Conservation (phyloP, 2,329 filamentous ascomycete genomes). For the Aspergillus awamori region DNA sequence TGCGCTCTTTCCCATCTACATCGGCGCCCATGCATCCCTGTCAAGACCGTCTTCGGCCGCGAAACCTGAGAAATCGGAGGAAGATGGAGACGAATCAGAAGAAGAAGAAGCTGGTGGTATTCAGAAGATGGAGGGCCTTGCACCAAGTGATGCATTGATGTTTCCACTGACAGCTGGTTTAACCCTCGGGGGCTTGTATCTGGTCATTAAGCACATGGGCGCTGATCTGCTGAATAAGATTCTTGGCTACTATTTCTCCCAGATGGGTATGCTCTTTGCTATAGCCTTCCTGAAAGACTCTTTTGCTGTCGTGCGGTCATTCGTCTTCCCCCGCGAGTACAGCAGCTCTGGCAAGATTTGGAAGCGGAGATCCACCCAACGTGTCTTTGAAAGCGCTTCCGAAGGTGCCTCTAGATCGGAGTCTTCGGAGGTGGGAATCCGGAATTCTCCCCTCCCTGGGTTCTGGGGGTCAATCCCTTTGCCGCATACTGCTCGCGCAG, state of each 20-base stretch:
- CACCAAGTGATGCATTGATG: slow-evolving; percentile 77
- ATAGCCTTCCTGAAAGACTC: slow-evolving; percentile 73
- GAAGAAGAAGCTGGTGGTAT: slow-evolving; percentile 52
- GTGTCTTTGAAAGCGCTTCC: slow-evolving; percentile 30
- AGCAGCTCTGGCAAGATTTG: slow-evolving; percentile 54
- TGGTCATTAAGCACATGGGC: slow-evolving; percentile 84
- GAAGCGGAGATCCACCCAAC: slow-evolving; percentile 40
- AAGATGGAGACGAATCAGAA: slow-evolving; percentile 33
- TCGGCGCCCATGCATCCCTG: slow-evolving; percentile 82
- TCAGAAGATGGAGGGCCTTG: slow-evolving; percentile 68
- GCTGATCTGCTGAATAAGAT: slow-evolving; percentile 80
- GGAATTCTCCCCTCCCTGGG: slow-evolving; percentile 56
- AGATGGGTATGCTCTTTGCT: slow-evolving; percentile 76
- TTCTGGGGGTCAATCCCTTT: slow-evolving; percentile 53
- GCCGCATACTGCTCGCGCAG: slow-evolving; percentile 33
- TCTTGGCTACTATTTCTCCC: slow-evolving; percentile 79
- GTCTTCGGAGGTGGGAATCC: slow-evolving; percentile 26
- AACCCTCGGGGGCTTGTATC: slow-evolving; percentile 76
- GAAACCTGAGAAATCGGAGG: slow-evolving; percentile 54
- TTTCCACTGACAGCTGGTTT: slow-evolving; percentile 77
- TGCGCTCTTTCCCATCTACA: slow-evolving; percentile 79
- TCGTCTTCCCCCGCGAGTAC: slow-evolving; percentile 76
- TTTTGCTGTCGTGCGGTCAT: slow-evolving; percentile 64
- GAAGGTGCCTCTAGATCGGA: slow-evolving; percentile 12
- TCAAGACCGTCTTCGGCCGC: slow-evolving; percentile 79